These are phyloP conservation scores for Trichopus zeylanicus DNA, from an alignment of 116 monocot genomes.

Conservation along the genomic window DNA sequence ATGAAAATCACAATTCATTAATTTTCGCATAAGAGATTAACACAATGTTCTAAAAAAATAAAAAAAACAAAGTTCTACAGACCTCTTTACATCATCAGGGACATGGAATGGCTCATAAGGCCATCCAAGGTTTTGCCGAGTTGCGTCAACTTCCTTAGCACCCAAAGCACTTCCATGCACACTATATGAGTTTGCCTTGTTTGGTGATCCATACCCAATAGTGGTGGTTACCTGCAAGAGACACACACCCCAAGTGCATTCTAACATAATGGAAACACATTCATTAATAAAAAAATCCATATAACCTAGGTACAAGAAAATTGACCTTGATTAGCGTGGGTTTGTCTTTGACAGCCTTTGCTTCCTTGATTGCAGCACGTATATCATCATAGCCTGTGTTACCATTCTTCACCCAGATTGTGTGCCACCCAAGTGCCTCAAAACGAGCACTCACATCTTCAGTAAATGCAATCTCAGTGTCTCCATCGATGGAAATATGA, in stretches of 20 bases:
- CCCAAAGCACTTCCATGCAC: constrained; percentile 93
- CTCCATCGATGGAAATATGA: constrained; percentile 95
- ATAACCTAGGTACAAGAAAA: background rate
- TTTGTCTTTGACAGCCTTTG: constrained; percentile 85
- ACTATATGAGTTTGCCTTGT: constrained; percentile 89
- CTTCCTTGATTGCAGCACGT: constrained; percentile 83
- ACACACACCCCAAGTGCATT: background rate
- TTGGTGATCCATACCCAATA: constrained; percentile 91
- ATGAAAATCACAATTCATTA: background rate
- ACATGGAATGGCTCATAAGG: constrained; percentile 86
- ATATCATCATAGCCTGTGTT: constrained; percentile 89
- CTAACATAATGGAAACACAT: background rate
- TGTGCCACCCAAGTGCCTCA: constrained; percentile 94
- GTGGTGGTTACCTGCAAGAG: constrained; percentile 79
- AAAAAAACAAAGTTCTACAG: background rate
- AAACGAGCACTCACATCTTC: constrained; percentile 79
- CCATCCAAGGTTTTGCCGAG: constrained; percentile 88
- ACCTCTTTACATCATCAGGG: constrained; percentile 93
- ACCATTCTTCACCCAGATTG: constrained; percentile 98
- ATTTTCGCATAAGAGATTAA: background rate
- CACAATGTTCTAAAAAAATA: background rate
- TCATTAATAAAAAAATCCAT: background rate
- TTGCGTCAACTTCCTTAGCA: constrained; percentile 91
- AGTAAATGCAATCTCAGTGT: constrained; percentile 92
- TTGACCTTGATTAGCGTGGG: constrained; percentile 87